Conservation (phyloP, 768 basidiomycete species). For the Termitomyces sp. region DNA sequence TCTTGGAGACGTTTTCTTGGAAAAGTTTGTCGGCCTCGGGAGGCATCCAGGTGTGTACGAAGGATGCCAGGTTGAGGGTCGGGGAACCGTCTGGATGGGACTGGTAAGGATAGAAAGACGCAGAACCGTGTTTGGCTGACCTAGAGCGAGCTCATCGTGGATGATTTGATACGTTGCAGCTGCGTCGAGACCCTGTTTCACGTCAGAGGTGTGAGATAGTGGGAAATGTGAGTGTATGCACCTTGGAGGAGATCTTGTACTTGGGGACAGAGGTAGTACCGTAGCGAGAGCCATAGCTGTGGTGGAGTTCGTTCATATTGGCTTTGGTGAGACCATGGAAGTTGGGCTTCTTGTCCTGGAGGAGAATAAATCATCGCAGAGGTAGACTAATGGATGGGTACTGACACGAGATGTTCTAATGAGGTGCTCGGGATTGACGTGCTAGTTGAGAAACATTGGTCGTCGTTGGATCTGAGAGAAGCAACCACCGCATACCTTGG, state of each 20-base stretch:
- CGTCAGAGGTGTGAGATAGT: neutral
- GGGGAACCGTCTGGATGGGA: slow-evolving; percentile 47
- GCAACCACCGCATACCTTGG: slow-evolving; percentile 36
- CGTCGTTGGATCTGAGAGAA: neutral
- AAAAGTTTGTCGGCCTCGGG: slow-evolving; percentile 48
- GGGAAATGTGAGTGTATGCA: slow-evolving; percentile 10
- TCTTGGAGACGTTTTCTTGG: slow-evolving; percentile 61
- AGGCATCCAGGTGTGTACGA: slow-evolving; percentile 62
- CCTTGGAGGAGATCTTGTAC: slow-evolving; percentile 56
- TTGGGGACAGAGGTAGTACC: slow-evolving; percentile 68
- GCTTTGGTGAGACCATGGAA: slow-evolving; percentile 30
- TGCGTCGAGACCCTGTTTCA: slow-evolving; percentile 45
- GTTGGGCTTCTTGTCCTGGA: slow-evolving; percentile 42
- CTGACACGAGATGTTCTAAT: slow-evolving; percentile 50
- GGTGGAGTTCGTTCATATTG: slow-evolving; percentile 25
- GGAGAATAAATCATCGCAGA: neutral
- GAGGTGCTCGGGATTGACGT: slow-evolving; percentile 64
- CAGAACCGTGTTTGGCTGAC: slow-evolving; percentile 29
- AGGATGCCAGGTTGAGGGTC: slow-evolving; percentile 59
- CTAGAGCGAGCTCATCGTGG: slow-evolving; percentile 55
- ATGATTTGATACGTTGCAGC: slow-evolving; percentile 54
- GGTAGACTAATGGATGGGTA: neutral
- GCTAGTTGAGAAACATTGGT: slow-evolving; percentile 30
- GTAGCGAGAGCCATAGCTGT: slow-evolving; percentile 60
- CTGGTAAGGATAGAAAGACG: neutral